Conservation (phyloP, 306 rosid genomes). For the Dryas octopetala region DNA sequence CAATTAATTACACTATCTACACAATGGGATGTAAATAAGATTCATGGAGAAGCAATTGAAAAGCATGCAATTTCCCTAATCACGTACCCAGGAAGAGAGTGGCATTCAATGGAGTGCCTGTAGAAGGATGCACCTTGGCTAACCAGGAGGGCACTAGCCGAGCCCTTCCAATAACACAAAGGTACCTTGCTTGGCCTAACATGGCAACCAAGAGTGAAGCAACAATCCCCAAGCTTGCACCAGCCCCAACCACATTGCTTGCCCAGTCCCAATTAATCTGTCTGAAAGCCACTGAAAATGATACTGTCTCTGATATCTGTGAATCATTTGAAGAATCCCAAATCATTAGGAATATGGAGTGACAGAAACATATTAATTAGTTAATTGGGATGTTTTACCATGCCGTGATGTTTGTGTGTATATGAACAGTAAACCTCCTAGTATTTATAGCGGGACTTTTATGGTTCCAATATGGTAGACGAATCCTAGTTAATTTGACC, state of each 20-base stretch:
- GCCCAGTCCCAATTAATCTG: constrained; percentile 87
- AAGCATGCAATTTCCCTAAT: background rate
- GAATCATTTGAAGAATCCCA: background rate
- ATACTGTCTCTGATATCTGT: constrained; percentile 58
- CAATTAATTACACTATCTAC: background rate
- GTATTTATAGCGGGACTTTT: no score
- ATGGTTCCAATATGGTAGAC: no score
- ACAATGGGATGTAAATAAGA: background rate
- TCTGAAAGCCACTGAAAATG: constrained; percentile 70
- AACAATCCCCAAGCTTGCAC: constrained; percentile 71
- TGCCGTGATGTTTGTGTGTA: background rate
- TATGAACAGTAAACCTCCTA: no score
- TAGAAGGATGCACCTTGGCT: constrained; percentile 86
- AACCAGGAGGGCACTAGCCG: constrained; percentile 79
- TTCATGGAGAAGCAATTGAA: background rate
- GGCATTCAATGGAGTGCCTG: constrained; percentile 92
- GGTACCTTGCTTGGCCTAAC: constrained; percentile 97
- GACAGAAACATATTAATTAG: no score
- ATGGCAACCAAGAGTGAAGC: constrained; percentile 90
- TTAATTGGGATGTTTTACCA: no score
- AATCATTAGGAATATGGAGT: background rate
- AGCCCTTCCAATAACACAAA: constrained; percentile 92
- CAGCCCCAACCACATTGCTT: constrained; percentile 79
- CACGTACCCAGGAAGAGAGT: constrained; percentile 64
- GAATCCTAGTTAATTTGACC: background rate